These are phyloP conservation scores for Coffea canephora DNA, from an alignment of 257 asterid genomes.

Conservation along the genomic window DNA sequence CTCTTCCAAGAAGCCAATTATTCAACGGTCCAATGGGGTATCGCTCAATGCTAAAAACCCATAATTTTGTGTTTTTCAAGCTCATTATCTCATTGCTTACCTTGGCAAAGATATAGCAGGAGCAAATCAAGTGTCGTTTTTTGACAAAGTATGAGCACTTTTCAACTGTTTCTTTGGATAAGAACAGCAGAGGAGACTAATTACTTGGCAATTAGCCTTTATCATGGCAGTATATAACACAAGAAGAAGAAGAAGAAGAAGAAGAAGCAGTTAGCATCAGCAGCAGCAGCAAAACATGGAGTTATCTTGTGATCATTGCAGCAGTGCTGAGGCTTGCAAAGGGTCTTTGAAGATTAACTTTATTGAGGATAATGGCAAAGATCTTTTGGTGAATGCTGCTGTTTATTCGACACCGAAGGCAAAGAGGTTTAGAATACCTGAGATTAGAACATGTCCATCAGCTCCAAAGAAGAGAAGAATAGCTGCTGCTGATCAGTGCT, in stretches of 20 bases:
- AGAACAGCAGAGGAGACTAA: neutral
- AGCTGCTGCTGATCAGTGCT: slow-evolving; percentile 6
- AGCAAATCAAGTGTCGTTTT: slow-evolving; percentile 4
- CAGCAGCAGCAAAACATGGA: neutral
- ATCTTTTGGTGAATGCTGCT: neutral
- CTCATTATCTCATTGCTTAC: slow-evolving; percentile 40
- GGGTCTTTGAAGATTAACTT: neutral
- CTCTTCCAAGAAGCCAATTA: slow-evolving; percentile 16
- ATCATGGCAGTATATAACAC: neutral
- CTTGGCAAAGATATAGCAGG: slow-evolving; percentile 26
- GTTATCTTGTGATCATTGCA: neutral
- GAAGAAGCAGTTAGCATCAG: neutral
- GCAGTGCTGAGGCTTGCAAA: neutral
- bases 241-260: slow-evolving; percentile 3
- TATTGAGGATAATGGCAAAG: neutral
- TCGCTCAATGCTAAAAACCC: too few species aligned
- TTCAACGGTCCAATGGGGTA: slow-evolving; percentile 17
- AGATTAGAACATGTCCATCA: slow-evolving; percentile 43
- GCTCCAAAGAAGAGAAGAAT: slow-evolving; percentile 57
- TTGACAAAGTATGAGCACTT: slow-evolving; percentile 13
- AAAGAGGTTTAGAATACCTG: slow-evolving; percentile 39
- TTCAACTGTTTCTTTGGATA: slow-evolving; percentile 46
- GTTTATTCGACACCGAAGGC: slow-evolving; percentile 49
- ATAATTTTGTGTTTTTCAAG: neutral
- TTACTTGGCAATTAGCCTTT: neutral